Percentiles rank a stretch among this genome's conserved stretches.
phyloP scores from a whole-genome alignment of 2,329 filamentous ascomycete species.

The Colletotrichum sp. region DNA sequence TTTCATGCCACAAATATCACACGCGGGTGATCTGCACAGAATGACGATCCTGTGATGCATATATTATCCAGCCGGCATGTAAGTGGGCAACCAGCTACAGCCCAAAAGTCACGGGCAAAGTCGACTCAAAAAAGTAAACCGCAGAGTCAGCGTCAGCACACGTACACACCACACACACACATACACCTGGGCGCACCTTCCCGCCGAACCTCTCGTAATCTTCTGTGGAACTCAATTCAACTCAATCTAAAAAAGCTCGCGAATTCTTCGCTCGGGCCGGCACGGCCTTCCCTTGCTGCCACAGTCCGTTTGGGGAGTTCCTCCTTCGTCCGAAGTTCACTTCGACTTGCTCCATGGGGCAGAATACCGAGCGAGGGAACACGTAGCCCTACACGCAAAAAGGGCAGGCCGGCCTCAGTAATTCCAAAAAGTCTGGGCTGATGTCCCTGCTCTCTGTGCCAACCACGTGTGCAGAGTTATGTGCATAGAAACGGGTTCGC shows the following conservation, averaged over 20 bases:
- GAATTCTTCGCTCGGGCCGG: background rate
- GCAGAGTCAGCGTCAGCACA: background rate
- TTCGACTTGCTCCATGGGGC: background rate
- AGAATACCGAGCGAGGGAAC: background rate
- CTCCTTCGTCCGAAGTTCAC: slow-evolving; percentile 2
- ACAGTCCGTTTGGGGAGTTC: background rate
- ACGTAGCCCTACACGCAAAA: background rate
- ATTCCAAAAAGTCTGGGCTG: background rate
- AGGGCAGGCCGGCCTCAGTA: background rate
- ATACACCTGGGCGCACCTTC: background rate
- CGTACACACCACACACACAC: background rate
- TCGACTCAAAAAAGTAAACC: background rate
- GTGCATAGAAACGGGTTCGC: background rate
- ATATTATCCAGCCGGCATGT: background rate
- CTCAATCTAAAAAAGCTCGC: background rate
- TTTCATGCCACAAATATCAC: background rate
- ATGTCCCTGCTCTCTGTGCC: background rate
- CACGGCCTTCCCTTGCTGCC: background rate
- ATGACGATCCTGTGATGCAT: background rate
- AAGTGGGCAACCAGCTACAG: background rate
- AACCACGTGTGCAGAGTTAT: background rate
- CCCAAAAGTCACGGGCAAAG: background rate
- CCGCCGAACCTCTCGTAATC: background rate
- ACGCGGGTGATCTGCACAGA: background rate
- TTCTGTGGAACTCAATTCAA: background rate